Base-by-base conservation (phyloP, 1,284 basidiomycete species). In the Taiwanofungus camphoratus region DNA sequence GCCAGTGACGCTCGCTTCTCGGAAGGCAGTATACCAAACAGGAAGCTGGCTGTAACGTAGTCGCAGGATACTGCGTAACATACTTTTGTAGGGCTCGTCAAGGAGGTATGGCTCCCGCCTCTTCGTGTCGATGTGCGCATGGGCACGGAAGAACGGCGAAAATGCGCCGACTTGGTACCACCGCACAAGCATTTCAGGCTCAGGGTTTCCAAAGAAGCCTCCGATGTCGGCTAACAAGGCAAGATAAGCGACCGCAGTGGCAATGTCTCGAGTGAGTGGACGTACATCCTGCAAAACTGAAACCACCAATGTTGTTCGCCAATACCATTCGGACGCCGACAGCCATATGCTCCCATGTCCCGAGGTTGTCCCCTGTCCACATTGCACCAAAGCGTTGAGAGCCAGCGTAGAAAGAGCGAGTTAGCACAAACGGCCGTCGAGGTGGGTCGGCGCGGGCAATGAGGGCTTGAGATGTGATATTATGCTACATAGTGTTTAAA, bases 361-460 rank as follows among this genome's bases (percentile, higher is more conserved):
- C 92, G 32, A 97, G 71, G 63, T 99, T 99, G 66, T 99, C 96
- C 12, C 96, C 96, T 2, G 94, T 99, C 95, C 96, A 99, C 74
- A 96, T 91, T 1, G 96, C 94, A 32, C 94, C 92, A 57, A 87
- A 94, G 31, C 92, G 83, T 63, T 99, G 96, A 18, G 92, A 92
- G 4, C 96, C 96, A 2, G 94, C 89, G 55, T 79, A 99, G 81
- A 95, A 99, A 3, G 92, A 77, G 45, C 96, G 88, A 0, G 93
- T 93, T 15, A 99, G 80, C 38, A 99, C 94, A 61, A 99, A 99
- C 0, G 95, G 94, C 15, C 93, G 77, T 57, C 79, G 79, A 1
- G 83, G 76, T 8, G 82, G 76, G 37, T 81, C 69, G 32, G 91
- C 84, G 18, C 96, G 86, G 15, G 75, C 77, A 34, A 77, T 73